Conservation (phyloP, 2,329 filamentous ascomycete genomes). For the Neoscytalidium dimidiatum region DNA sequence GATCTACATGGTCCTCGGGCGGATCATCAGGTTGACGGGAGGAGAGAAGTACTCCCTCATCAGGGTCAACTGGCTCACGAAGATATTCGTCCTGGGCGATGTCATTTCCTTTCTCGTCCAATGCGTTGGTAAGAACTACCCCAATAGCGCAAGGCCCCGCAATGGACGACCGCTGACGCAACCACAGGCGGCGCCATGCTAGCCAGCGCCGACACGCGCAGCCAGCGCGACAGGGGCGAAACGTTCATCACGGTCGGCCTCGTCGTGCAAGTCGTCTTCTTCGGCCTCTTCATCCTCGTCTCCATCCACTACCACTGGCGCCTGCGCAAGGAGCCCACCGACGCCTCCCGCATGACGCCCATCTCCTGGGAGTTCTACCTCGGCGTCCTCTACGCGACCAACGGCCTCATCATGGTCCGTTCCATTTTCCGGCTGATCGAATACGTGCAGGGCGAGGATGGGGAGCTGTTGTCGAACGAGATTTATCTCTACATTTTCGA, state of each 20-base stretch:
- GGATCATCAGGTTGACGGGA: constrained; percentile 38
- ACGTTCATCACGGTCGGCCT: constrained; percentile 28
- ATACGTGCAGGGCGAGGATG: constrained; percentile 41
- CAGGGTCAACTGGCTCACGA: constrained; percentile 39
- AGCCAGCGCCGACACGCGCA: background rate
- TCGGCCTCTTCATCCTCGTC: constrained; percentile 50
- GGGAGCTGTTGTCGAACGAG: constrained; percentile 48
- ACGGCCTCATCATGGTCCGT: background rate
- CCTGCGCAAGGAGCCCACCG: constrained; percentile 24
- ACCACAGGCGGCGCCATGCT: background rate
- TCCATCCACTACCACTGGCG: constrained; percentile 30
- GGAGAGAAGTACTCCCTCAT: constrained; percentile 39
- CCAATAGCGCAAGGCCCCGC: no score
- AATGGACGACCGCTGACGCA: no score
- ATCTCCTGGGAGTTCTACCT: background rate
- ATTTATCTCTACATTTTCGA: constrained; percentile 51
- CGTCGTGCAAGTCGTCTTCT: constrained; percentile 43
- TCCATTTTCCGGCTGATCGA: background rate
- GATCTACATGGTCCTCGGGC: constrained; percentile 47
- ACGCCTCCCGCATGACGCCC: background rate
- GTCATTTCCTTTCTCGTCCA: constrained; percentile 45
- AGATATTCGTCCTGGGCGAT: constrained; percentile 46
- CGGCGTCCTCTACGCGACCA: background rate
- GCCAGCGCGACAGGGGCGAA: background rate
- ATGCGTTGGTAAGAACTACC: constrained; percentile 17